Conservation (phyloP, 768 basidiomycete species). For the Chalciporus piperatus region DNA sequence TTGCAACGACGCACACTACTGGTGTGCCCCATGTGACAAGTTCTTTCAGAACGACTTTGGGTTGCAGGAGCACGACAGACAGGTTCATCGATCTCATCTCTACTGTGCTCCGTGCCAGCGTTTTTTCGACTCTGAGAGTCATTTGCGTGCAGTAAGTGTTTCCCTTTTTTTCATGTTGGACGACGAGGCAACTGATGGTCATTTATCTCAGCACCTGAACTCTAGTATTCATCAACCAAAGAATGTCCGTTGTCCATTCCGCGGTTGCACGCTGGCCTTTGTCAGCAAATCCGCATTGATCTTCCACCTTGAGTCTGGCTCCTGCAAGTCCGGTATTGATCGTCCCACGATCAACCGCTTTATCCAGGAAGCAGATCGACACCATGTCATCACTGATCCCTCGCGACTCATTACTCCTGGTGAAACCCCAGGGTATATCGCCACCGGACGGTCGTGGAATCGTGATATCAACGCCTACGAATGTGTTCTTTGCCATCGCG, state of each 20-base stretch:
- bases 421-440: constrained; percentile 7
- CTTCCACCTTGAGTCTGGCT: constrained; percentile 62
- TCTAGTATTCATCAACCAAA: constrained; percentile 48
- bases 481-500: constrained; percentile 58
- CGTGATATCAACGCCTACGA: constrained; percentile 49
- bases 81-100: constrained; percentile 23
- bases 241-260: constrained; percentile 38
- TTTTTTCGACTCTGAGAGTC: constrained; percentile 35
- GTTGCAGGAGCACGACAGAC: constrained; percentile 48
- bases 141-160: constrained; percentile 15
- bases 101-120: constrained; percentile 48
- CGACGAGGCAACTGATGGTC: not conserved
- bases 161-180: not conserved
- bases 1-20: constrained; percentile 37
- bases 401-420: constrained; percentile 43
- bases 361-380: constrained; percentile 43
- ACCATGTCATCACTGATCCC: constrained; percentile 55
- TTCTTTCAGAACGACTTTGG: constrained; percentile 40
- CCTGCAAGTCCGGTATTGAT: constrained; percentile 49
- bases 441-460: constrained; percentile 43
- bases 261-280: constrained; percentile 47
- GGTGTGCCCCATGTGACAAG: constrained; percentile 41
- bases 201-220: constrained; percentile 42
- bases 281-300: constrained; percentile 52
- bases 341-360: constrained; percentile 35